These are phyloP conservation scores for Beauveria medogensis DNA, from an alignment of 2,329 filamentous ascomycete species.

Conservation along the genomic window DNA sequence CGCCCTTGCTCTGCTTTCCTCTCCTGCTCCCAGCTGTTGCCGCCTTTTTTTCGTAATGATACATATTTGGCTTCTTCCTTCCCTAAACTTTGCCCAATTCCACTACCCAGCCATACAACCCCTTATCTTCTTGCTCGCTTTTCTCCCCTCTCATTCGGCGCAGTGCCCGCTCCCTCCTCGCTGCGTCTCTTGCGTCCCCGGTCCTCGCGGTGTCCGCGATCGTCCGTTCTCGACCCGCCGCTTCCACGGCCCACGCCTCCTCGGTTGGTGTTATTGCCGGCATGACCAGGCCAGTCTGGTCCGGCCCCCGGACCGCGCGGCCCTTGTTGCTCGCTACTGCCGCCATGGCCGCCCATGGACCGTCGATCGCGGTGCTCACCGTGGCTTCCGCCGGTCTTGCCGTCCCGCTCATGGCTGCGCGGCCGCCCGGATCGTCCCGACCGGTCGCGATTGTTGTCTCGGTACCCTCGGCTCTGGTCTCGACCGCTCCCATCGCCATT, in stretches of 20 bases:
- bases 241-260: conserved; percentile 12
- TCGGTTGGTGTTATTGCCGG: background rate
- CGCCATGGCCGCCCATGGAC: conserved; percentile 24
- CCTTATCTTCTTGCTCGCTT: conserved; percentile 45
- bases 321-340: conserved; percentile 19
- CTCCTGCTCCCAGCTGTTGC: background rate
- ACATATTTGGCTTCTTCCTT: background rate
- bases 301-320: conserved; percentile 18
- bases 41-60: background rate
- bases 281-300: conserved; percentile 10
- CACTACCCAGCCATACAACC: conserved; percentile 5
- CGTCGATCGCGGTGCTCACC: conserved; percentile 38
- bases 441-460: conserved; percentile 35
- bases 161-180: conserved; percentile 36
- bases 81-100: background rate
- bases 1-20: background rate
- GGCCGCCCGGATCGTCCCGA: conserved; percentile 34
- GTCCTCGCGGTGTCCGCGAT: conserved; percentile 29
- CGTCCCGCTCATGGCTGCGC: conserved; percentile 41
- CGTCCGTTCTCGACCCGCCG: conserved; percentile 23
- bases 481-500: conserved; percentile 23
- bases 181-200: conserved; percentile 36
- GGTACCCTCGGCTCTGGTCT: conserved; percentile 35
- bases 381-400: conserved; percentile 34
- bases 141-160: conserved; percentile 36